phyloP scores from a whole-genome alignment of 768 basidiomycete genomes.

The Boletus subparvulus region DNA sequence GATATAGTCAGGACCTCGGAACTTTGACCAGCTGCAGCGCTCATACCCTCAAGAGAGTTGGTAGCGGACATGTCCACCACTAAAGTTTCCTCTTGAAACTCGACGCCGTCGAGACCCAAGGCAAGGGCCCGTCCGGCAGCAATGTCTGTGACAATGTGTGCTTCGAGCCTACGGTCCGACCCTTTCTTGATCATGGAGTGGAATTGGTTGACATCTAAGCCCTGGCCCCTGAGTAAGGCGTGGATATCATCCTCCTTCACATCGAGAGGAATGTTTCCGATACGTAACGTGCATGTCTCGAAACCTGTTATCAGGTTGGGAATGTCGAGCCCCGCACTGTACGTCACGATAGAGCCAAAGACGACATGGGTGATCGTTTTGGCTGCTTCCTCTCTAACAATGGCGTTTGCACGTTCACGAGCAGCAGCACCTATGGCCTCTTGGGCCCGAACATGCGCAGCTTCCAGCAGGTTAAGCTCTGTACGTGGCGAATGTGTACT shows the following conservation, averaged over 20 bases:
- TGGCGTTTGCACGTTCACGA: slow-evolving; percentile 10
- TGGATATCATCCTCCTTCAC: slow-evolving; percentile 40
- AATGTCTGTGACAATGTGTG: slow-evolving; percentile 43
- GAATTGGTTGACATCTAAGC: slow-evolving; percentile 36
- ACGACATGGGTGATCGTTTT: slow-evolving; percentile 44
- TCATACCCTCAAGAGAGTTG: slow-evolving; percentile 44
- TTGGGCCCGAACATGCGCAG: slow-evolving; percentile 2
- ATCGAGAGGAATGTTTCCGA: slow-evolving; percentile 46
- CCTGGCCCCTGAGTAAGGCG: slow-evolving; percentile 44
- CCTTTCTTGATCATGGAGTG: slow-evolving; percentile 34
- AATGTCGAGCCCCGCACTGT: slow-evolving; percentile 49
- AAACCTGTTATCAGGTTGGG: slow-evolving; percentile 47
- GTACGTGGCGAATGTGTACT: not conserved
- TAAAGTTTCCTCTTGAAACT: slow-evolving; percentile 45
- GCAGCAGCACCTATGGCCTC: slow-evolving; percentile 16
- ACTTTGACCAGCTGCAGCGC: slow-evolving; percentile 30
- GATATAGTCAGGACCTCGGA: slow-evolving; percentile 46
- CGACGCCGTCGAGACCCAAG: slow-evolving; percentile 45
- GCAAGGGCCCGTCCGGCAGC: slow-evolving; percentile 43
- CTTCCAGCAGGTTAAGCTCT: not conserved
- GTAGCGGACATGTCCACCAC: slow-evolving; percentile 44
- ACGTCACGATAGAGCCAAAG: slow-evolving; percentile 49
- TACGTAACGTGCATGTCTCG: slow-evolving; percentile 47
- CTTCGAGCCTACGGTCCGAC: slow-evolving; percentile 35
- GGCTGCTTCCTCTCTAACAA: slow-evolving; percentile 40